Base-by-base conservation (phyloP, 164 flowering plant species). In the Vitis labrusca region DNA sequence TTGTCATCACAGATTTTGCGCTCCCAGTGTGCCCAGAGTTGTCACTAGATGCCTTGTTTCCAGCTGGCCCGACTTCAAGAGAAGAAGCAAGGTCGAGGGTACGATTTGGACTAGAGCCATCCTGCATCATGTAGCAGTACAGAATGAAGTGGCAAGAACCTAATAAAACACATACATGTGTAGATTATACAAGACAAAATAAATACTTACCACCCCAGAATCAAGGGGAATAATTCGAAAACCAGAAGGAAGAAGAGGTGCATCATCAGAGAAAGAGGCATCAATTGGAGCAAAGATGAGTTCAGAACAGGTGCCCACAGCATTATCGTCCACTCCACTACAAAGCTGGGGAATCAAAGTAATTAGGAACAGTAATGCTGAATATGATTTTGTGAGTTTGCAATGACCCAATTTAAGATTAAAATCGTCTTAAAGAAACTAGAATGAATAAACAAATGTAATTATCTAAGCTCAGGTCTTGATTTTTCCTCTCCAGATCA, bases 211-310 rank as follows among this genome's bases (percentile, higher is more conserved):
- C 66, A 60, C 71, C 48, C 76, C 72, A 3, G 86, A 78, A 63
- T 79, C 88, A 47, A 87, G 80, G 32, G 88, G 88, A 60, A 87
- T 80, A 69, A 87, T 82, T 19, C 88, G 85, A 59, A 87, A 87
- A 17, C 91, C 91, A 60, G 88, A 87, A 29, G 91, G 86, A 58
- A 87, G 73, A 27, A 87, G 83, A 5, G 88, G 88, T 6, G 87
- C 87, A 73, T 87, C 91, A 75, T 85, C 91, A 52, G 89, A 74
- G 67, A 87, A 87, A 13, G 91, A 83, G 29, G 86, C 88, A 70
- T 85, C 89, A 48, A 87, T 87, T 3, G 91, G 89, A 71, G 91
- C 91, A 81, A 87, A 87, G 16, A 87, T 72, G 30, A 87, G 83
- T 72, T 87, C 89, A 16, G 91, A 82, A 68, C 81, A 80, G 54